Evolutionary conservation across 345 rosid species (phyloP).

Genomic region (Anastatica hierochuntica): DNA sequence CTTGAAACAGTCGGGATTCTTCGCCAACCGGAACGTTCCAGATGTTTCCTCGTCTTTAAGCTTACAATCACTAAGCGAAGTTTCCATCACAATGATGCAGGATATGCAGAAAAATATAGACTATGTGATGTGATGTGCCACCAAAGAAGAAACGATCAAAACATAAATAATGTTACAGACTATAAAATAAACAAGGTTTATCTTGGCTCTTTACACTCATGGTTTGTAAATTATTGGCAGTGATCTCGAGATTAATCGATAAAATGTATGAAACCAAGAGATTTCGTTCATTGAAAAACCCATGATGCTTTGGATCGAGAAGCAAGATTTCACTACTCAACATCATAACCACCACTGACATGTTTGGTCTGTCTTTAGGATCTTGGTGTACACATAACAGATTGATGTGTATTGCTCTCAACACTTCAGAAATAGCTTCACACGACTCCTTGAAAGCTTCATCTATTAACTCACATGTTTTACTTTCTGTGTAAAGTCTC

Average conservation of each 20-base stretch:
- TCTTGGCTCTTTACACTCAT: constrained; percentile 25
- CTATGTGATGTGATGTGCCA: not conserved
- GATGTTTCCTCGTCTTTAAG: constrained; percentile 21
- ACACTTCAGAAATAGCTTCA: constrained; percentile 18
- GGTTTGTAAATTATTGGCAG: constrained; percentile 19
- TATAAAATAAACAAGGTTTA: constrained; percentile 12
- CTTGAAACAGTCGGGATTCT: constrained; percentile 10
- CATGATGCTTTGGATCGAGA: constrained; percentile 23
- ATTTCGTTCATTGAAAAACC: constrained; percentile 23
- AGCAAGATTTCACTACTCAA: constrained; percentile 27
- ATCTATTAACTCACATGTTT: constrained; percentile 17
- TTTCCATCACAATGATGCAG: constrained; percentile 16
- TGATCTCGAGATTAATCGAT: constrained; percentile 21
- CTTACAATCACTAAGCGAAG: constrained; percentile 9
- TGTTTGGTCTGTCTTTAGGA: constrained; percentile 25
- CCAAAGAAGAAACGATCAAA: constrained; percentile 2
- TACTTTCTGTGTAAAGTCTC: constrained; percentile 27
- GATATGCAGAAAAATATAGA: not conserved
- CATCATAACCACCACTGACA: constrained; percentile 24
- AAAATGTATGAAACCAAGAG: constrained; percentile 21
- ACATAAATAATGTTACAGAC: not conserved
- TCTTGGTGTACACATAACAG: constrained; percentile 28
- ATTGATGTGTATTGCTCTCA: constrained; percentile 26
- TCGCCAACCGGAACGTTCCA: constrained; percentile 9
- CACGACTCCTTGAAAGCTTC: constrained; percentile 13